Evolutionary conservation across 1,139 yeast species (phyloP).

Genomic region (Suhomyces bribrorum): DNA sequence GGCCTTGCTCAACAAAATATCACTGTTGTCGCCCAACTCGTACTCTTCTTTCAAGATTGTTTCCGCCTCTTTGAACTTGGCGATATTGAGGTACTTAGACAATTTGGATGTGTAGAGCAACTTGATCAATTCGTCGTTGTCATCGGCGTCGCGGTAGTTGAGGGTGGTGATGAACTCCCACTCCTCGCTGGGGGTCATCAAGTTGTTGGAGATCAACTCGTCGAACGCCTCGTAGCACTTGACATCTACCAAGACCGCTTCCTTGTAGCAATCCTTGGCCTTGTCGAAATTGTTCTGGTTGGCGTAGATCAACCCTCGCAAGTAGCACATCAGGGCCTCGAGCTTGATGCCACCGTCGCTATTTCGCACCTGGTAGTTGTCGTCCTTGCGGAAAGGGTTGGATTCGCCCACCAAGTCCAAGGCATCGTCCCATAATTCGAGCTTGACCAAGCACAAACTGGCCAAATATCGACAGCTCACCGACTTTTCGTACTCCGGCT

Average conservation of each 20-base stretch:
- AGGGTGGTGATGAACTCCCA: constrained; percentile 74
- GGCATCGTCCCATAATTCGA: constrained; percentile 88
- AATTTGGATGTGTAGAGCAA: constrained; percentile 74
- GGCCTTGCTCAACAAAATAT: constrained; percentile 68
- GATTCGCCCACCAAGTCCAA: constrained; percentile 81
- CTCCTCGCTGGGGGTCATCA: constrained; percentile 83
- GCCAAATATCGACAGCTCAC: constrained; percentile 83
- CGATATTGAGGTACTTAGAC: constrained; percentile 68
- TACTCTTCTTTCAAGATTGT: constrained; percentile 68
- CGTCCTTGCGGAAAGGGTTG: constrained; percentile 62
- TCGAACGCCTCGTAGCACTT: constrained; percentile 93
- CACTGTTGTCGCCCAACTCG: constrained; percentile 66
- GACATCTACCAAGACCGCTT: constrained; percentile 84
- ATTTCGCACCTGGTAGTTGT: constrained; percentile 42
- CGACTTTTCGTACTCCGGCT: constrained; percentile 41
- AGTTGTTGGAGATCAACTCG: constrained; percentile 69
- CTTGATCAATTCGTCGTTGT: constrained; percentile 76
- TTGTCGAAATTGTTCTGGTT: constrained; percentile 81
- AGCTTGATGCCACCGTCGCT: constrained; percentile 77
- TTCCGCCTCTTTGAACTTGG: constrained; percentile 66
- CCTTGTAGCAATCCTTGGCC: constrained; percentile 87
- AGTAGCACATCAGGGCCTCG: constrained; percentile 83
- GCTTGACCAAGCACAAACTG: constrained; percentile 69
- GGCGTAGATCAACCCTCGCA: constrained; percentile 82
- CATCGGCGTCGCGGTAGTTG: constrained; percentile 75